Conservation (phyloP, 177 flowering plant genomes). For the Tripterygium wilfordii region DNA sequence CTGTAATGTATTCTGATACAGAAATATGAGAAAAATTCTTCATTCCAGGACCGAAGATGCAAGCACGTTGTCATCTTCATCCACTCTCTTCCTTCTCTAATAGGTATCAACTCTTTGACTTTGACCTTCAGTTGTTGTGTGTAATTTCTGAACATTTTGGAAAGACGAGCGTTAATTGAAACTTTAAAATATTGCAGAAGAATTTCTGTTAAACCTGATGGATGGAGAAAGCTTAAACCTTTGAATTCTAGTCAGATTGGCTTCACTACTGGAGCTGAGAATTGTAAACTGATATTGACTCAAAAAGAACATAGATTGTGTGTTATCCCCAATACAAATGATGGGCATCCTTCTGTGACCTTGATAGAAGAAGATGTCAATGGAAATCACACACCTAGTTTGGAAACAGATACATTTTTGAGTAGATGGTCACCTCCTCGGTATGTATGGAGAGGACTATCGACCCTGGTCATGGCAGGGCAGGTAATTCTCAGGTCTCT, state of each 20-base stretch:
- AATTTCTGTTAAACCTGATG: constrained; percentile 1
- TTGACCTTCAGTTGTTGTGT: not conserved
- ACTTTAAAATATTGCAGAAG: constrained; percentile 10
- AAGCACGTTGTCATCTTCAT: constrained; percentile 20
- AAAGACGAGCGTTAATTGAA: not conserved
- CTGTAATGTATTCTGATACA: too few relatives aligned
- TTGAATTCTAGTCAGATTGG: constrained; percentile 4
- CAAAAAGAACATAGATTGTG: constrained; percentile 8
- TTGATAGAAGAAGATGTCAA: constrained; percentile 27
- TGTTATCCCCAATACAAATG: constrained; percentile 33
- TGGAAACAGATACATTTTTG: constrained; percentile 24
- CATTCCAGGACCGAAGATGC: constrained; percentile 27
- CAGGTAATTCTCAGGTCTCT: constrained; percentile 62
- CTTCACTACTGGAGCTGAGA: constrained; percentile 6
- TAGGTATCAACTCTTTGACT: constrained; percentile 20
- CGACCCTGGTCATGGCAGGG: constrained; percentile 66
- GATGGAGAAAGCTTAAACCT: constrained; percentile 3
- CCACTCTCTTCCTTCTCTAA: constrained; percentile 9
- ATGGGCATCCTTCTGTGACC: constrained; percentile 32
- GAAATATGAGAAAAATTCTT: too few relatives aligned
- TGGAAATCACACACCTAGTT: constrained; percentile 21
- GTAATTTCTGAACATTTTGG: not conserved
- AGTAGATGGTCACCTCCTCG: constrained; percentile 78
- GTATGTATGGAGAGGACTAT: constrained; percentile 79
- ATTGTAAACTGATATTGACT: constrained; percentile 9